Base-by-base conservation (phyloP, 345 rosid genomes). In the Aquilaria yunnanensis region DNA sequence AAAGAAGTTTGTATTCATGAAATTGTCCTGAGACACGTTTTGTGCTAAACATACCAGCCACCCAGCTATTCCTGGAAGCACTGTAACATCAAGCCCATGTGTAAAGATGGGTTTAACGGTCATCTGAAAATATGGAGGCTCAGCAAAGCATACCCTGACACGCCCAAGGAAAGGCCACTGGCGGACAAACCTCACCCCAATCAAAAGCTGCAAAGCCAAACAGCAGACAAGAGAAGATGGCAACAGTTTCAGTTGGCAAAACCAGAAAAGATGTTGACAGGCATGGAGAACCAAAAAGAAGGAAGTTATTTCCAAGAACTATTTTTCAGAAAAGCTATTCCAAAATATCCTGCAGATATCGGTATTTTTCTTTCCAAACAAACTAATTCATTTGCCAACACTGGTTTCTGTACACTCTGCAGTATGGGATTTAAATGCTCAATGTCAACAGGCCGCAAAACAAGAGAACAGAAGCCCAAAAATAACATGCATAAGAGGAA, bases 81-180 rank as follows among this genome's bases (percentile, higher is more conserved):
- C 96, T 34, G 97, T 69, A 51, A 90, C 95, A 75, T 94, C 91
- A 62, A 94, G 68, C 60, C 99, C 97, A 61, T 77, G 92, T 32
- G 84, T 70, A 63, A 71, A 76, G 58, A 94, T 41, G 47, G 99
- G 97, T 73, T 88, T 94, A 53, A 87, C 96, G 32, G 86, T 85
- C 95, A 90, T 85, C 72, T 94, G 96, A 71, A 90, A 91, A 71
- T 88, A 88, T 31, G 99, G 99, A 45, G 97, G 97, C 83, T 90
- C 99, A 14, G 85, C 83, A 72, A 90, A 94, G 83, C 99, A 94
- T 51, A 94, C 81, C 41, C 93, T 81, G 71, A 94, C 57, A 60
- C 99, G 97, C 52, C 90, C 85, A 56, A 94, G 62, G 69, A 86
- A 94, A 66, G 99, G 99, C 97, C 99, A 94, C 6, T 74, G 61